Base-by-base conservation (phyloP, 768 basidiomycete genomes). In the Auriscalpium microsporum region DNA sequence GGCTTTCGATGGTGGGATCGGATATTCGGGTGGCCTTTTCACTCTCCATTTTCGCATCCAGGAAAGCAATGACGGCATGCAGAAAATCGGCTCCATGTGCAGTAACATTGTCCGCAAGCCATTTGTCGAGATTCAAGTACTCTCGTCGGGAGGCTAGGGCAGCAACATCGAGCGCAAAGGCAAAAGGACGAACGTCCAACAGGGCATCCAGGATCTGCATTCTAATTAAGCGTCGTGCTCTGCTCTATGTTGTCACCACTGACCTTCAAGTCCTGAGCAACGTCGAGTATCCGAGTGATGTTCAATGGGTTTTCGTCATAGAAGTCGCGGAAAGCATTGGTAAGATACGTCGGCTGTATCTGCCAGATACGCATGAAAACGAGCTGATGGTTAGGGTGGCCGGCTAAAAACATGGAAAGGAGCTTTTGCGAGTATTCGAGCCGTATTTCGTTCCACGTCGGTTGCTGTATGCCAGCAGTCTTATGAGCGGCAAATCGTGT, bases 311-410 rank as follows among this genome's bases (percentile, higher is more conserved):
- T 91, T 64, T 94, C 92, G 48, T 86, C 81, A 69, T 98, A 96
- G 66, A 93, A 94, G 59, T 93, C 90, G 34, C 87, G 82, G 71
- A 98, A 88, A 8, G 92, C 91, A 54, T 84, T 80, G 5, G 92
- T 86, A 50, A 98, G 80, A 68, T 94, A 90, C 0, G 83, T 74
- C 0, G 89, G 90, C 64, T 93, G 83, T 45, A 90, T 86, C 65
- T 94, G 90, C 88, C 91, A 94, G 54, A 99, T 84, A 48, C 93
- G 82, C 83, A 95, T 93, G 74, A 98, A 97, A 55, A 97, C 94
- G 10, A 99, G 81, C 62, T 96, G 92, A 64, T 96, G 93, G 62
- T 94, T 94, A 8, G 94, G 93, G 64, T 94, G 90, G 14, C 92
- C 90, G 17, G 84, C 86, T 44, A 97, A 76, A 73, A 97, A 97